Conservation (phyloP, 257 asterid genomes). For the Mitragyna speciosa region DNA sequence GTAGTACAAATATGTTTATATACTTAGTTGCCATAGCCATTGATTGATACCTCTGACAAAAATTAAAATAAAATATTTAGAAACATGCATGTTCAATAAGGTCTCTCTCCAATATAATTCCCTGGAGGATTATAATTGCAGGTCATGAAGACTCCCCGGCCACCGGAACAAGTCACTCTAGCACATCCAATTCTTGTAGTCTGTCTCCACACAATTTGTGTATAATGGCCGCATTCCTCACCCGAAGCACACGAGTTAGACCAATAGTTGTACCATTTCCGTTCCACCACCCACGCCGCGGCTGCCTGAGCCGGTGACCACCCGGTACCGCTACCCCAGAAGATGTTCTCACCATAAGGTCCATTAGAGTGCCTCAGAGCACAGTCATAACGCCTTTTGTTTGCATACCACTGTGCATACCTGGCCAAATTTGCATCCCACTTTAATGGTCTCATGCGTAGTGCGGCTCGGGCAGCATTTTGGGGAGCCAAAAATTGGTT, state of each 20-base stretch:
- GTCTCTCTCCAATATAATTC: slow-evolving; percentile 52
- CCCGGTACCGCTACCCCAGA: slow-evolving; percentile 48
- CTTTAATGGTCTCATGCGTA: slow-evolving; percentile 29
- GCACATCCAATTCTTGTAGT: slow-evolving; percentile 47
- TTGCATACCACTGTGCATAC: slow-evolving; percentile 44
- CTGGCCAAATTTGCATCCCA: slow-evolving; percentile 39
- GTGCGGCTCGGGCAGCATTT: slow-evolving; percentile 38
- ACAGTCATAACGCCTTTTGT: slow-evolving; percentile 39
- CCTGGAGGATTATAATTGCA: slow-evolving; percentile 62
- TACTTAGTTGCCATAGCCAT: not conserved
- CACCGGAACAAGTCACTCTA: slow-evolving; percentile 31
- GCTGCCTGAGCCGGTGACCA: slow-evolving; percentile 52
- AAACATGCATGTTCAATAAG: slow-evolving; percentile 28
- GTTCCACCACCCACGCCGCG: slow-evolving; percentile 44
- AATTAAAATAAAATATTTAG: not conserved
- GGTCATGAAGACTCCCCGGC: slow-evolving; percentile 47
- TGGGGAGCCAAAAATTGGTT: slow-evolving; percentile 42
- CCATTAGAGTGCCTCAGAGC: slow-evolving; percentile 42
- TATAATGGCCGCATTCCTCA: slow-evolving; percentile 52
- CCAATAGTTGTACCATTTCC: slow-evolving; percentile 33
- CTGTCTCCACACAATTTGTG: slow-evolving; percentile 49
- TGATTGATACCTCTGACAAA: not conserved
- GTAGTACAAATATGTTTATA: not conserved
- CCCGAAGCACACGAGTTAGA: slow-evolving; percentile 40
- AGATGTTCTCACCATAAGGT: slow-evolving; percentile 51